Evolutionary conservation across 1,284 basidiomycete species (phyloP).

Genomic region (Athelia psychrophila): DNA sequence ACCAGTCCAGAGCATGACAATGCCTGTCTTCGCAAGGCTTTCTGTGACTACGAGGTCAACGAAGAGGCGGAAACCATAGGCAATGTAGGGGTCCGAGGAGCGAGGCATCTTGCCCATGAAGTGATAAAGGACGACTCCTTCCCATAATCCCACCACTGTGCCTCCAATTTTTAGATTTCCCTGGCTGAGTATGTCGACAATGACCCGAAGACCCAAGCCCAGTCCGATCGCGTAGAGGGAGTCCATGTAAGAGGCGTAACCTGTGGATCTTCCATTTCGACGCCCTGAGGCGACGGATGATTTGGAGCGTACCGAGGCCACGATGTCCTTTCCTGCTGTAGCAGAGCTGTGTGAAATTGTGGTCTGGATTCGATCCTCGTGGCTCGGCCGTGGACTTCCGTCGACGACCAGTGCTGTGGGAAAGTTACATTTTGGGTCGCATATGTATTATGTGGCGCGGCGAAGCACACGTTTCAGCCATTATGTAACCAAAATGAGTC

Average conservation of each 20-base stretch:
- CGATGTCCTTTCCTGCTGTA: background rate
- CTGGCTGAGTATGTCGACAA: conserved; percentile 45
- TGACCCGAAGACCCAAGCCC: conserved; percentile 48
- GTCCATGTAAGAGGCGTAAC: conserved; percentile 36
- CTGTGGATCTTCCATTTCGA: background rate
- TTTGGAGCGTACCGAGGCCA: background rate
- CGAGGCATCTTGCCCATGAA: conserved; percentile 61
- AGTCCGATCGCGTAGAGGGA: conserved; percentile 49
- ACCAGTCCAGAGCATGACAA: conserved; percentile 64
- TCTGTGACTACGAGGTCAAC: conserved; percentile 66
- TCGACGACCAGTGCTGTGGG: too few relatives aligned
- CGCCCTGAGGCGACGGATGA: background rate
- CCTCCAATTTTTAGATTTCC: conserved; percentile 46
- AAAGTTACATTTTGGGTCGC: too few relatives aligned
- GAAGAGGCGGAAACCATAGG: conserved; percentile 59
- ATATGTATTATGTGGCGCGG: too few relatives aligned
- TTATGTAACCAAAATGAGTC: too few relatives aligned
- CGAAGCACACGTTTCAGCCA: too few relatives aligned
- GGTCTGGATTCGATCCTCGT: too few relatives aligned
- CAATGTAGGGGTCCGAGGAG: conserved; percentile 62
- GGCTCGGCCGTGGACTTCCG: too few relatives aligned
- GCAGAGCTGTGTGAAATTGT: background rate
- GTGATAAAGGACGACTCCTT: conserved; percentile 69
- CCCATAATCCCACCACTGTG: conserved; percentile 70
- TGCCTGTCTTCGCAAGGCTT: conserved; percentile 50